Base-by-base conservation (phyloP, 768 basidiomycete species). In the Fomitopsis serialis region DNA sequence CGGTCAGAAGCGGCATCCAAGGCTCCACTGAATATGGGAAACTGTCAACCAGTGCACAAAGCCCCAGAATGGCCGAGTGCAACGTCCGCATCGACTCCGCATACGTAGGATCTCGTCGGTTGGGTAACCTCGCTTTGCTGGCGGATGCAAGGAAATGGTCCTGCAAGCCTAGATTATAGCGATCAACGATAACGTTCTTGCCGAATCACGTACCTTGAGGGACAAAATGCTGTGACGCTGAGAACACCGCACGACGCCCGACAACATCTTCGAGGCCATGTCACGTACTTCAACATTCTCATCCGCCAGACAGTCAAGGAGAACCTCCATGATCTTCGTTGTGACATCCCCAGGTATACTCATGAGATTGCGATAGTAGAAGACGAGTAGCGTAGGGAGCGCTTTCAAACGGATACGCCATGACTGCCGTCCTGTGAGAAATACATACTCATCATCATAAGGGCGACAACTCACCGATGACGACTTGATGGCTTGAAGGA, bases 281-380 rank as follows among this genome's bases (percentile, higher is more conserved):
- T 92, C 89, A 58, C 93, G 80, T 37, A 97, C 93, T 70, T 97
- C 93, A 42, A 93, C 85, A 62, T 94, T 95, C 66, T 92, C 90
- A 66, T 97, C 93, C 10, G 81, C 77, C 50, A 97, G 72, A 67
- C 93, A 95, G 51, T 87, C 85, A 15, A 92, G 75, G 50, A 95
- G 73, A 27, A 90, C 82, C 54, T 92, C 90, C 82, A 93, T 85
- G 56, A 92, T 81, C 61, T 78, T 81, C 25, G 79, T 75, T 44
- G 90, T 78, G 35, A 81, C 82, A 19, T 76, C 70, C 45, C 84
- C 77, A 35, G 89, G 81, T 45, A 95, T 81, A 51, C 84, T 80
- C 54, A 92, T 70, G 52, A 95, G 77, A 65, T 95, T 93, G 45
- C 92, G 81, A 69, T 93, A 95, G 75, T 92, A 95, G 69, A 95